Evolutionary conservation across 2,329 filamentous ascomycete genomes (phyloP).

Genomic region (Paecilomyces sp.): DNA sequence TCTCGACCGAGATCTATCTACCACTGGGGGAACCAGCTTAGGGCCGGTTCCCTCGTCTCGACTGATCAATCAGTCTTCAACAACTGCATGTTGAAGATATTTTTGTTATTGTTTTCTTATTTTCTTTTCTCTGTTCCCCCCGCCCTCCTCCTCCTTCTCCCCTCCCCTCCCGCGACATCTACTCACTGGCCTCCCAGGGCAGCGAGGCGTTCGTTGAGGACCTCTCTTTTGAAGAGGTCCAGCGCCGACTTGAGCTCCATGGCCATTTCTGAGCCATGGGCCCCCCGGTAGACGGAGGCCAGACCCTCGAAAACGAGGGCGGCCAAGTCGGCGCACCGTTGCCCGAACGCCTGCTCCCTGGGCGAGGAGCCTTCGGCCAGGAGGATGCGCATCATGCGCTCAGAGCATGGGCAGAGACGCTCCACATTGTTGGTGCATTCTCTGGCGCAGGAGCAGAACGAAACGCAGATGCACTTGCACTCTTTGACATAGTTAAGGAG

Average conservation of each 20-base stretch:
- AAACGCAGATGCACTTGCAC: constrained; percentile 29
- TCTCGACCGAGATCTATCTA: neutral
- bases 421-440: constrained; percentile 24
- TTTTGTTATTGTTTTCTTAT: neutral
- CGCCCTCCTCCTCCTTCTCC: neutral
- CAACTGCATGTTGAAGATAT: neutral
- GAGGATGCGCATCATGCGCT: constrained; percentile 24
- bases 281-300: constrained; percentile 14
- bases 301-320: constrained; percentile 25
- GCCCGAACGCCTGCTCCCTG: constrained; percentile 10
- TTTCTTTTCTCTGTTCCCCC: neutral
- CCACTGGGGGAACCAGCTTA: neutral
- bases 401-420: constrained; percentile 27
- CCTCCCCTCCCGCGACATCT: neutral
- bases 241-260: constrained; percentile 17
- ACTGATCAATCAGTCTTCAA: neutral
- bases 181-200: neutral
- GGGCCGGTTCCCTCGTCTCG: neutral
- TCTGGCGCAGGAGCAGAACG: constrained; percentile 23
- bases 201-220: constrained; percentile 20
- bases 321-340: constrained; percentile 20
- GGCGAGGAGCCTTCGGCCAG: constrained; percentile 12
- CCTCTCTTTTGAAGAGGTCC: constrained; percentile 20
- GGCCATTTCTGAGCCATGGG: constrained; percentile 13
- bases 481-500: constrained; percentile 21